Evolutionary conservation across 495 filamentous ascomycete genomes (phyloP).

Genomic region (Acidiella bohemica): DNA sequence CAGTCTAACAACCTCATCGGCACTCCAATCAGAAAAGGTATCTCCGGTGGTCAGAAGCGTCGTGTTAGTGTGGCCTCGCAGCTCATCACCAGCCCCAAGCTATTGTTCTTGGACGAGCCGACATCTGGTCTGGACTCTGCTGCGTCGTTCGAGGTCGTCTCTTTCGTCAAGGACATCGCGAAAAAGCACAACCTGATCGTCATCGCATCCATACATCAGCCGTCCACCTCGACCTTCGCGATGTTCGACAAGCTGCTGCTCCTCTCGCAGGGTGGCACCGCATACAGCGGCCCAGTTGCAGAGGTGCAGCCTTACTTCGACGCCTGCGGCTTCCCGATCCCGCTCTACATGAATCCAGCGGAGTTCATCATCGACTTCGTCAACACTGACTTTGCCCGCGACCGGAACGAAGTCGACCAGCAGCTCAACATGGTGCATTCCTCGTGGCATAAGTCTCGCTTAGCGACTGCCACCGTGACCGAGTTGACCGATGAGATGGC

Average conservation of each 20-base stretch:
- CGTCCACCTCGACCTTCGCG: conserved; percentile 59
- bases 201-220: conserved; percentile 71
- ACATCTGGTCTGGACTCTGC: conserved; percentile 66
- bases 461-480: conserved; percentile 15
- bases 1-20: conserved; percentile 59
- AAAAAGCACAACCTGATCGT: conserved; percentile 56
- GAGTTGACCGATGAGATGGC: conserved; percentile 23
- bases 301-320: conserved; percentile 45
- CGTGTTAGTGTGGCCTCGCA: conserved; percentile 65
- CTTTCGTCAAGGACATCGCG: conserved; percentile 48
- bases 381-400: conserved; percentile 54
- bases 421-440: conserved; percentile 33
- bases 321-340: conserved; percentile 43
- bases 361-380: conserved; percentile 63
- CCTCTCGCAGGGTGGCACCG: conserved; percentile 51
- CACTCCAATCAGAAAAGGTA: conserved; percentile 64
- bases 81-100: conserved; percentile 63
- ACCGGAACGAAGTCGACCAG: conserved; percentile 30
- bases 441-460: conserved; percentile 31
- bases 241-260: conserved; percentile 69
- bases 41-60: conserved; percentile 69
- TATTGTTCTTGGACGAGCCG: conserved; percentile 72
- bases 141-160: conserved; percentile 54
- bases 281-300: conserved; percentile 51
- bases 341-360: conserved; percentile 58